Conservation (phyloP, 2,329 filamentous ascomycete species). For the Chrysosphaeria jannelii region DNA sequence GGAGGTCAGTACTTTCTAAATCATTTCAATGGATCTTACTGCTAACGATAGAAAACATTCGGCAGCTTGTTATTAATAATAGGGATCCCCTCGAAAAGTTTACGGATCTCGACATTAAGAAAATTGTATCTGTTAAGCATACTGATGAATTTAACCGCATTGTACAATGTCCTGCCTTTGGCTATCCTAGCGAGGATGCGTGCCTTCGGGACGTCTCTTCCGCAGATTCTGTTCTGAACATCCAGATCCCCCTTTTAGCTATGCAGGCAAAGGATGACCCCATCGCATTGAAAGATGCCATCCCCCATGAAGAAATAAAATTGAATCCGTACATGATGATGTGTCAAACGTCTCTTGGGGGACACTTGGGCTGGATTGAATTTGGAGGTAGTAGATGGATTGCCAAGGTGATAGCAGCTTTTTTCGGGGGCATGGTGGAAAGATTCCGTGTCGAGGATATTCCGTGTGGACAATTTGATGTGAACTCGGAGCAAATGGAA, state of each 20-base stretch:
- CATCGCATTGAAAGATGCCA: constrained; percentile 45
- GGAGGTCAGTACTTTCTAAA: too few species aligned
- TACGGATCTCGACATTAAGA: constrained; percentile 37
- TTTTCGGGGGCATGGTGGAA: too few species aligned
- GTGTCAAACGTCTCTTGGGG: constrained; percentile 60
- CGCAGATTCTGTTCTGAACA: constrained; percentile 43
- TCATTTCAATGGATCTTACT: too few species aligned
- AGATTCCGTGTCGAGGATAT: too few species aligned
- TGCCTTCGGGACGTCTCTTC: constrained; percentile 90
- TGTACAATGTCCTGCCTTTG: constrained; percentile 49
- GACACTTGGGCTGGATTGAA: constrained; percentile 86
- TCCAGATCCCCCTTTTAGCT: constrained; percentile 58
- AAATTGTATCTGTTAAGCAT: constrained; percentile 39
- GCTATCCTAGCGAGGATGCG: constrained; percentile 71
- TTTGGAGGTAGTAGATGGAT: constrained; percentile 64
- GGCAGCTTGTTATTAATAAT: too few species aligned
- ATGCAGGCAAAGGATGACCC: constrained; percentile 78
- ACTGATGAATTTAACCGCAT: constrained; percentile 72
- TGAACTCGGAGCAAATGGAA: too few species aligned
- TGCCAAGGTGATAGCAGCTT: constrained; percentile 35
- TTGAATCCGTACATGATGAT: constrained; percentile 68
- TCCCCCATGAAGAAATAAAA: constrained; percentile 58
- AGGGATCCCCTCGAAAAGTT: too few species aligned
- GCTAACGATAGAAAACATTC: too few species aligned
- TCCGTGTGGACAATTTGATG: too few species aligned